phyloP scores from a whole-genome alignment of 768 basidiomycete species.

The Boletus reticuloceps region DNA sequence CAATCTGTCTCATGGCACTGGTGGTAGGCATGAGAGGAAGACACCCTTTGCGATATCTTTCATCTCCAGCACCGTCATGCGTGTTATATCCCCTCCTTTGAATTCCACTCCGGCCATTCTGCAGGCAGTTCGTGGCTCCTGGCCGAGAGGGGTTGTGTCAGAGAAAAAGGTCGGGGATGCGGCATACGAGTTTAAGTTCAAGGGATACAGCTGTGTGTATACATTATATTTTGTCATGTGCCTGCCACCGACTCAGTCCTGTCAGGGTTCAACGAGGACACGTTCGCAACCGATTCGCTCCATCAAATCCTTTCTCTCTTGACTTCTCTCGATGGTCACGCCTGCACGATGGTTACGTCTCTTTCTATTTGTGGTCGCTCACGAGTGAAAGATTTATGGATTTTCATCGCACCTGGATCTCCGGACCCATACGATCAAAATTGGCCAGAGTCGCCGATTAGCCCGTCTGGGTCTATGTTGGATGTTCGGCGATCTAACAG shows the following conservation, averaged over 20 bases:
- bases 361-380: constrained; percentile 71
- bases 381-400: constrained; percentile 73
- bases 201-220: constrained; percentile 72
- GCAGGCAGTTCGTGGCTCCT: constrained; percentile 72
- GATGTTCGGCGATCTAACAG: constrained; percentile 37
- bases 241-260: constrained; percentile 17
- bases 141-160: constrained; percentile 76
- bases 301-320: constrained; percentile 68
- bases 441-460: constrained; percentile 35
- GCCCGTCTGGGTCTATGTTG: constrained; percentile 33
- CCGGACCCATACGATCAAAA: constrained; percentile 27
- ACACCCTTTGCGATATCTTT: constrained; percentile 74
- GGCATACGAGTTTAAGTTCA: constrained; percentile 77
- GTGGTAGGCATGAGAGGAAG: constrained; percentile 33
- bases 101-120: constrained; percentile 76
- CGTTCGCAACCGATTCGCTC: constrained; percentile 71
- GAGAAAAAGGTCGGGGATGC: constrained; percentile 74
- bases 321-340: constrained; percentile 62
- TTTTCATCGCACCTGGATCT: constrained; percentile 60
- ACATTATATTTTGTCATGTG: constrained; percentile 8
- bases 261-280: constrained; percentile 76
- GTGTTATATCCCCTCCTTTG: constrained; percentile 75
- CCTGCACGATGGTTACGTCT: constrained; percentile 67
- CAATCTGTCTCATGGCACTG: constrained; percentile 36
- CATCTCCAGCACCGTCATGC: constrained; percentile 60